A percentile compares a stretch with the other conserved stretches of the same genome.
Evolutionary conservation across 768 basidiomycete species (phyloP).

Genomic region (Porphyrellus cyaneotinctus): DNA sequence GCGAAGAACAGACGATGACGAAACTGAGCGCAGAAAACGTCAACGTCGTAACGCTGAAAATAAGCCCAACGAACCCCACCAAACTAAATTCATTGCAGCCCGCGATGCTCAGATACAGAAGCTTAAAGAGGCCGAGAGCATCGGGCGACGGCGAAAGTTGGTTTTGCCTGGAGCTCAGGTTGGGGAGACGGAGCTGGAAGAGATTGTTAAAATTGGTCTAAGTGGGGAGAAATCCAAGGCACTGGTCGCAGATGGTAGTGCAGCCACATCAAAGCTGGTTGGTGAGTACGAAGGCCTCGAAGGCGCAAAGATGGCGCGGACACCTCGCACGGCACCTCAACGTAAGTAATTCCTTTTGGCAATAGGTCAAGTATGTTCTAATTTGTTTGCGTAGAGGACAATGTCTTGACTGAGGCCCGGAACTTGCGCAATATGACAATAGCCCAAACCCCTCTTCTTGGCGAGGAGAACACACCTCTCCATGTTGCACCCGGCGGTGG

Average conservation of each 20-base stretch:
- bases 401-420: constrained; percentile 88
- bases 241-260: constrained; percentile 75
- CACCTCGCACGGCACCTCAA: constrained; percentile 91
- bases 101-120: constrained; percentile 98
- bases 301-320: constrained; percentile 85
- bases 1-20: constrained; percentile 89
- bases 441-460: constrained; percentile 89
- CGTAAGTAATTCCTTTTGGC: constrained; percentile 51
- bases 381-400: constrained; percentile 67
- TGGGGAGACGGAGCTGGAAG: constrained; percentile 90
- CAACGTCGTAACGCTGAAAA: constrained; percentile 61
- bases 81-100: constrained; percentile 95
- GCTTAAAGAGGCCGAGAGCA: constrained; percentile 94
- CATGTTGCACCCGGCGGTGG: constrained; percentile 70
- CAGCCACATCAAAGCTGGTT: constrained; percentile 79
- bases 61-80: constrained; percentile 68
- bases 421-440: constrained; percentile 94
- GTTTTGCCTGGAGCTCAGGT: constrained; percentile 88
- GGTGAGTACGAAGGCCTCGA: constrained; percentile 93
- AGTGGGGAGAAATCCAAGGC: constrained; percentile 87
- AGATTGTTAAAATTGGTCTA: constrained; percentile 97
- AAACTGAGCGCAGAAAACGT: constrained; percentile 88
- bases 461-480: constrained; percentile 95
- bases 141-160: constrained; percentile 81
- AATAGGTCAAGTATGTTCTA: constrained; percentile 4